These are phyloP conservation scores for Trypanosoma congolense DNA, from an alignment of 208 protist genomes.

Conservation along the genomic window DNA sequence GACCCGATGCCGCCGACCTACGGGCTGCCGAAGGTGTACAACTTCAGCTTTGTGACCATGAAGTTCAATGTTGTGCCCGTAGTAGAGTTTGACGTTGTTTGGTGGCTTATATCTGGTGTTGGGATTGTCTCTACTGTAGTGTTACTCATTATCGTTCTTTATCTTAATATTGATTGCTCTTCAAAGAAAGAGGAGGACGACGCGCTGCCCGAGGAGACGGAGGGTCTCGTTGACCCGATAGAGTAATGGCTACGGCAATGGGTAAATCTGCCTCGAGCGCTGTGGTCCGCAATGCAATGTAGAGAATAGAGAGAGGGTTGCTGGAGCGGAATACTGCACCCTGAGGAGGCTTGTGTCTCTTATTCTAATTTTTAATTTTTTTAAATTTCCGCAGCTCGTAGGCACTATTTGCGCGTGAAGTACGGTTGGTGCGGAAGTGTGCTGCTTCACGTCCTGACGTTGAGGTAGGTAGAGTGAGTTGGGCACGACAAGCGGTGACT, in stretches of 20 bases:
- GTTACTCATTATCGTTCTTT: not conserved
- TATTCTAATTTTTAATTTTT: too few relatives aligned
- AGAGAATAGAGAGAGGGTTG: too few relatives aligned
- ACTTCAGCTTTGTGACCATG: constrained; percentile 18
- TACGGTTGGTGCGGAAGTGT: too few relatives aligned
- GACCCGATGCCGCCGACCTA: constrained; percentile 25
- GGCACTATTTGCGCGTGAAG: too few relatives aligned
- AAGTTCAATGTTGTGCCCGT: not conserved
- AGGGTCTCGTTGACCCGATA: not conserved
- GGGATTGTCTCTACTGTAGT: not conserved
- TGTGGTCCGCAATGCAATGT: not conserved
- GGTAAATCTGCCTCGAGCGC: not conserved
- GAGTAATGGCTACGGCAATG: not conserved
- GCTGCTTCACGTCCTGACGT: too few relatives aligned
- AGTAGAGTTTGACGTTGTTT: not conserved
- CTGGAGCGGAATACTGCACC: too few relatives aligned
- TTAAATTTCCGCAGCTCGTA: too few relatives aligned
- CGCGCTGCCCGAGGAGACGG: not conserved
- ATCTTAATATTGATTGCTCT: not conserved
- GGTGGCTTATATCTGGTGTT: not conserved
- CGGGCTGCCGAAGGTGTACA: constrained; percentile 17
- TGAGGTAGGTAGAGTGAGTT: not conserved
- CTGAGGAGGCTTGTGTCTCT: too few relatives aligned
- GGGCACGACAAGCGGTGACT: not conserved
- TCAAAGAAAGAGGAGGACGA: not conserved